phyloP scores from a whole-genome alignment of 768 basidiomycete genomes.

The Pisolithus albus region DNA sequence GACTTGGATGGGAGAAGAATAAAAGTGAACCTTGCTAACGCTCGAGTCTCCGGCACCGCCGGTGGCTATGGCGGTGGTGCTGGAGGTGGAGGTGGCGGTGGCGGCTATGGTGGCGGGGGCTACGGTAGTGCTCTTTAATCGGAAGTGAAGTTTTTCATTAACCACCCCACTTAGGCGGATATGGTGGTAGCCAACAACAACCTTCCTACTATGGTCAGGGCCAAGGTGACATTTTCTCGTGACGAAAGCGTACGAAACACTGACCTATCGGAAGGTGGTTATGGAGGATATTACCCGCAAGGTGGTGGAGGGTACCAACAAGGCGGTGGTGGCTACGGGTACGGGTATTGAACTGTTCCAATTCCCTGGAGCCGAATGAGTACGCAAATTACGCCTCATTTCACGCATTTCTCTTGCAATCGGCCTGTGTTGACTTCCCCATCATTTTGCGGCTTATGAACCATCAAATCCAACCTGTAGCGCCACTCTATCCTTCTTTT shows the following conservation, averaged over 20 bases:
- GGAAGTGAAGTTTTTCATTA: not conserved
- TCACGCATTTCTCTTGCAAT: no score
- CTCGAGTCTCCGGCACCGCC: slow-evolving; percentile 43
- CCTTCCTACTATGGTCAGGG: not conserved
- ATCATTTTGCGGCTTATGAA: no score
- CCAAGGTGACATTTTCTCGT: not conserved
- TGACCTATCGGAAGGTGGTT: not conserved
- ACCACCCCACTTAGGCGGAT: not conserved
- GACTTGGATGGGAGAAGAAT: slow-evolving; percentile 91
- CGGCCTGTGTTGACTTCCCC: not conserved
- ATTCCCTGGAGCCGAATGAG: not conserved
- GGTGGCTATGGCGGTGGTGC: slow-evolving; percentile 31
- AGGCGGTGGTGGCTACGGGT: not conserved
- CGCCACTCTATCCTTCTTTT: no score
- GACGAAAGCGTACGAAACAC: not conserved
- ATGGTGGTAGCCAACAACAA: not conserved
- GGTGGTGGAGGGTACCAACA: not conserved
- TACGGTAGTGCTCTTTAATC: not conserved
- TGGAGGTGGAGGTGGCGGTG: slow-evolving; percentile 16
- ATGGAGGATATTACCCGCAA: not conserved
- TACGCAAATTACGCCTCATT: not conserved
- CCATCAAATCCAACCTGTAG: no score
- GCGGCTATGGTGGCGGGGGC: not conserved
- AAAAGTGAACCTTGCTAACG: slow-evolving; percentile 81
- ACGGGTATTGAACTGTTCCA: not conserved